These are phyloP conservation scores for Candolleomyces aberdarensis DNA, from an alignment of 768 basidiomycete genomes.

Conservation along the genomic window DNA sequence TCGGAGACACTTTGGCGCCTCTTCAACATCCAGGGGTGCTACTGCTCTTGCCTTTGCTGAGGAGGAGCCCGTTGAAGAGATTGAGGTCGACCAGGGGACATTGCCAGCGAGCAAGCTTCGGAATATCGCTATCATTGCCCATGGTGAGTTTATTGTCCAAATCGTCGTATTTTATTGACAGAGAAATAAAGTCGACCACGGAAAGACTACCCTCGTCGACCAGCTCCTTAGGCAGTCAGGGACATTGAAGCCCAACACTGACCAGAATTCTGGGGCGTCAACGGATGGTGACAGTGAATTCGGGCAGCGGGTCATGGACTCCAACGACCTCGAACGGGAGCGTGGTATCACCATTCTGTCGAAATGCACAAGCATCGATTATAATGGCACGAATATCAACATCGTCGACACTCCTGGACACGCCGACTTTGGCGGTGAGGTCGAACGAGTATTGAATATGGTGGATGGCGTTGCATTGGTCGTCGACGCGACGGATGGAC, in stretches of 20 bases:
- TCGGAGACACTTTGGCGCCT: background rate
- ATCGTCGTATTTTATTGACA: background rate
- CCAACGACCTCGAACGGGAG: conserved; percentile 53
- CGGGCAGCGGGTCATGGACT: conserved; percentile 49
- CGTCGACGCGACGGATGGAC: conserved; percentile 58
- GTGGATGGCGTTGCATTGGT: conserved; percentile 60
- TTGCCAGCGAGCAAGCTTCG: conserved; percentile 32
- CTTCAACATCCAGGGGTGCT: background rate
- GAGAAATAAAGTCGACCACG: conserved; percentile 41
- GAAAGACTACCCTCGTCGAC: conserved; percentile 52
- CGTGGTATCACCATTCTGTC: conserved; percentile 62
- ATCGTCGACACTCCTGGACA: conserved; percentile 63
- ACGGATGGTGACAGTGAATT: conserved; percentile 25
- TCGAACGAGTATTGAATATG: conserved; percentile 59
- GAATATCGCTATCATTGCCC: conserved; percentile 49
- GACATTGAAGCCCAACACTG: conserved; percentile 33
- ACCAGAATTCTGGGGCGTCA: conserved; percentile 28
- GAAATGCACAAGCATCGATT: conserved; percentile 52
- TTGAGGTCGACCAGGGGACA: background rate
- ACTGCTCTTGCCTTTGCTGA: background rate
- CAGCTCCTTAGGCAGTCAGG: conserved; percentile 50
- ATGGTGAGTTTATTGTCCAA: conserved; percentile 33
- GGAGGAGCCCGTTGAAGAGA: background rate
- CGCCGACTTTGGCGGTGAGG: conserved; percentile 62
- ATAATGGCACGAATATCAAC: conserved; percentile 49